These are phyloP conservation scores for Lipomyces anomalus DNA, from an alignment of 805 yeast genomes.

Conservation along the genomic window DNA sequence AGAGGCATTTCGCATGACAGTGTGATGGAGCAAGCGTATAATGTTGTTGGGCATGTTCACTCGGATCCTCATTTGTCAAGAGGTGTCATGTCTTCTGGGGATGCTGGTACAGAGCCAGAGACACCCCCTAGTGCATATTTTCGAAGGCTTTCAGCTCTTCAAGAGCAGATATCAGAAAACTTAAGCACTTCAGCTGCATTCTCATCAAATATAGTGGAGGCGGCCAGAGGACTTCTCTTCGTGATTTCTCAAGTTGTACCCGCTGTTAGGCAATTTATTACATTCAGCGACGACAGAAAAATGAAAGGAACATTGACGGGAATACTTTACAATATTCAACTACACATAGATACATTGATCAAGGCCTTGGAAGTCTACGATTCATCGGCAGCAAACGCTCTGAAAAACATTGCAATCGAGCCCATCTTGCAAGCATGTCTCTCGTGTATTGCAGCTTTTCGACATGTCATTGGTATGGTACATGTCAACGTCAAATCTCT, in stretches of 20 bases:
- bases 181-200: conserved; percentile 11
- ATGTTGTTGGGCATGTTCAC: background rate
- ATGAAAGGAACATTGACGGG: conserved; percentile 16
- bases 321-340: conserved; percentile 13
- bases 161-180: conserved; percentile 10
- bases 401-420: conserved; percentile 28
- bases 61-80: no score
- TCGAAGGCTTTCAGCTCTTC: conserved; percentile 25
- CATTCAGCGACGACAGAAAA: conserved; percentile 22
- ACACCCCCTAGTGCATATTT: conserved; percentile 25
- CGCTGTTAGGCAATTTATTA: conserved; percentile 23
- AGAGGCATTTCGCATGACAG: conserved; percentile 27
- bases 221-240: conserved; percentile 26
- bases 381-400: conserved; percentile 8
- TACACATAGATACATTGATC: conserved; percentile 23
- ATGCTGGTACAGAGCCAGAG: conserved; percentile 10
- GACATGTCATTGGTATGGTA: conserved; percentile 44
- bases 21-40: conserved; percentile 11
- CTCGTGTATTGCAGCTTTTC: conserved; percentile 44
- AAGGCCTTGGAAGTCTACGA: conserved; percentile 25
- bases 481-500: conserved; percentile 45
- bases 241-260: conserved; percentile 25
- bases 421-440: conserved; percentile 37
- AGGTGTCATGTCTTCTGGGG: no score
- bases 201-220: conserved; percentile 17